These are phyloP conservation scores for Blumeria hordei DNA, from an alignment of 2,329 filamentous ascomycete species.

Conservation along the genomic window DNA sequence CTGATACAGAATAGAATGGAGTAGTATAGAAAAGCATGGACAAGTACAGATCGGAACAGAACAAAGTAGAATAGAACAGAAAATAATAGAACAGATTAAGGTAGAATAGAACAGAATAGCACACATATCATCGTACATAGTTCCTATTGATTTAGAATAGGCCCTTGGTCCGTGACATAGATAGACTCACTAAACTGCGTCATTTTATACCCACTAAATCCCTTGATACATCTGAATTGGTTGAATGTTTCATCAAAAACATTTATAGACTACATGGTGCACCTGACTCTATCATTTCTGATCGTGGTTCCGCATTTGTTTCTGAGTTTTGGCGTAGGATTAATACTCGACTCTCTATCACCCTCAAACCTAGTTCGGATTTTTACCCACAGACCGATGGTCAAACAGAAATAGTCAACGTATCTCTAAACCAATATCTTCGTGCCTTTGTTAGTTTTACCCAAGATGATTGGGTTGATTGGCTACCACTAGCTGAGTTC, in stretches of 20 bases:
- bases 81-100: no score
- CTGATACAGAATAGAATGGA: no score
- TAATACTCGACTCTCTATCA: not conserved
- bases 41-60: no score
- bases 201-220: not conserved
- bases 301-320: not conserved
- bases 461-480: no score
- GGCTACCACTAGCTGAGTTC: no score
- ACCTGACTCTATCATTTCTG: slow-evolving; percentile 1
- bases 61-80: no score
- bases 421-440: not conserved
- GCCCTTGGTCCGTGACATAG: not conserved
- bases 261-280: slow-evolving; percentile 1
- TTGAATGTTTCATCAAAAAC: not conserved
- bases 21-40: no score
- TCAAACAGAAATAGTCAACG: not conserved
- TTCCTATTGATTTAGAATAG: no score
- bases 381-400: not conserved
- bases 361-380: no score
- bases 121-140: no score
- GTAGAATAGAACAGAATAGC: no score
- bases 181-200: not conserved
- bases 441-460: not conserved
- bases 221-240: not conserved
- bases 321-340: not conserved